These are phyloP conservation scores for Paecilomyces sp. DNA, from an alignment of 2,329 filamentous ascomycete genomes.

Conservation along the genomic window DNA sequence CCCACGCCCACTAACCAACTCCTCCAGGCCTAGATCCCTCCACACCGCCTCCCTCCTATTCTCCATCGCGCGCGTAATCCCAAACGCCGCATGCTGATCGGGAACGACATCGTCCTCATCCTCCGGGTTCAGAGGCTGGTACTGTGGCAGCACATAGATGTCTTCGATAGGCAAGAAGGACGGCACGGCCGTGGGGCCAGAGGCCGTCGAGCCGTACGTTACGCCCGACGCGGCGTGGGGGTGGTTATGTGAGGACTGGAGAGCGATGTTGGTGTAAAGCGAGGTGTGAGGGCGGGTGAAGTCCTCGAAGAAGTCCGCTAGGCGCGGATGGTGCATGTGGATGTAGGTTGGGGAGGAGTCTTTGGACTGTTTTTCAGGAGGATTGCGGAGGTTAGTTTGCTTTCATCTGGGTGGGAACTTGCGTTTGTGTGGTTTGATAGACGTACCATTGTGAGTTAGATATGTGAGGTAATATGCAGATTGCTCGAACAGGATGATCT, in stretches of 20 bases:
- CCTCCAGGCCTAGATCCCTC: slow-evolving; percentile 52
- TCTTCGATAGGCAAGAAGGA: slow-evolving; percentile 49
- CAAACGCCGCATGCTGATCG: slow-evolving; percentile 61
- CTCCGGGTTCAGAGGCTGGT: slow-evolving; percentile 58
- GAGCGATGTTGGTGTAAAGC: slow-evolving; percentile 11
- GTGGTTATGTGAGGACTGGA: slow-evolving; percentile 8
- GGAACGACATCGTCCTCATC: slow-evolving; percentile 62
- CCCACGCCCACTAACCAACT: slow-evolving; percentile 35
- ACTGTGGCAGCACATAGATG: slow-evolving; percentile 53
- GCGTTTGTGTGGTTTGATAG: background rate
- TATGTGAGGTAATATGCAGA: background rate
- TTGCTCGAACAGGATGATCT: background rate
- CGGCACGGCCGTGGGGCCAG: slow-evolving; percentile 25
- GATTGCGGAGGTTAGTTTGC: background rate
- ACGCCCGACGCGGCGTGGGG: slow-evolving; percentile 9
- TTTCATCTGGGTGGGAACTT: background rate
- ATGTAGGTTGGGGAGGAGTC: slow-evolving; percentile 43
- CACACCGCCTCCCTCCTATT: slow-evolving; percentile 47
- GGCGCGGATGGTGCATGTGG: slow-evolving; percentile 41
- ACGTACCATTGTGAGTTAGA: slow-evolving; percentile 15
- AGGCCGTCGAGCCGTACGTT: slow-evolving; percentile 19
- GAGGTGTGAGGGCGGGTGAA: slow-evolving; percentile 40
- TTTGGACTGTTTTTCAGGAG: slow-evolving; percentile 33
- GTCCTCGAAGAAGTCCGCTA: slow-evolving; percentile 45
- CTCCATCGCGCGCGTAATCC: slow-evolving; percentile 57